A percentile compares a stretch with the other conserved stretches of the same genome.
These are phyloP conservation scores for Anaeramoeba flamelloides DNA, from an alignment of 78 protist genomes.

Conservation along the genomic window DNA sequence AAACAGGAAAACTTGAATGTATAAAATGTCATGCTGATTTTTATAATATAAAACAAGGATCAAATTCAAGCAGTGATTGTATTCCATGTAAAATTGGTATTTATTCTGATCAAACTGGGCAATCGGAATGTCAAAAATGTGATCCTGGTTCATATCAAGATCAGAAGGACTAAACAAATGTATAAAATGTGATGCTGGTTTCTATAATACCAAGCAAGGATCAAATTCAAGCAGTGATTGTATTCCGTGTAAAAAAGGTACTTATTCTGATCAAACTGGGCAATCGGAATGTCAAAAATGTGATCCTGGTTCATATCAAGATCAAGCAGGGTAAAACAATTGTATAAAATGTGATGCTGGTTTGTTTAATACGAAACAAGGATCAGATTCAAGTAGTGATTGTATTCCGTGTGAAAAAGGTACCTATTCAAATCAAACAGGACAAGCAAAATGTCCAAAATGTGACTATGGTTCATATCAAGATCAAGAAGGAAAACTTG, in stretches of 20 bases:
- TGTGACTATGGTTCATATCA: background rate
- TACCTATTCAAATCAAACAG: no score
- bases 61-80: no score
- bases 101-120: background rate
- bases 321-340: no score
- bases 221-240: background rate
- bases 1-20: no score
- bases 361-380: no score
- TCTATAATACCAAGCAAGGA: background rate
- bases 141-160: background rate
- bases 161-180: background rate
- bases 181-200: background rate
- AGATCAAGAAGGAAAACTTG: background rate
- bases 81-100: no score
- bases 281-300: background rate
- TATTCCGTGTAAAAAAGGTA: background rate
- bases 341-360: no score
- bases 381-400: no score
- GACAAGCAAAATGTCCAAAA: no score
- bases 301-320: no score
- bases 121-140: background rate
- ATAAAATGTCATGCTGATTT: background rate
- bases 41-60: no score
- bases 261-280: background rate
- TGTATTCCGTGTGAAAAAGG: no score